Evolutionary conservation across 805 yeast species (phyloP).

Genomic region (Kazachstania viticola): DNA sequence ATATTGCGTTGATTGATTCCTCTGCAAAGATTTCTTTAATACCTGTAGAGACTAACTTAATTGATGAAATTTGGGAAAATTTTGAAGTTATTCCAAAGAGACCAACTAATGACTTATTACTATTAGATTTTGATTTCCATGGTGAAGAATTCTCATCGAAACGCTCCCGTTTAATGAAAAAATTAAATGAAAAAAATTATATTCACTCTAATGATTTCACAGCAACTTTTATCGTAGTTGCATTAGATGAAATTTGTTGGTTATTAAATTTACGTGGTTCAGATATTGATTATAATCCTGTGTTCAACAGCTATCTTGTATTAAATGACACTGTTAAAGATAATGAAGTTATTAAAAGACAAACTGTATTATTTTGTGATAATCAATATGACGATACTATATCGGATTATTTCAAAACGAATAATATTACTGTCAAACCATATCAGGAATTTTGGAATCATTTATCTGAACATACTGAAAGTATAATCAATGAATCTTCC

Average conservation of each 20-base stretch:
- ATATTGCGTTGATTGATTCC: constrained; percentile 1
- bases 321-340: constrained; percentile 32
- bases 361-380: constrained; percentile 45
- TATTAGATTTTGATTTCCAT: constrained; percentile 41
- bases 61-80: constrained; percentile 63
- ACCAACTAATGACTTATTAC: constrained; percentile 37
- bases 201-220: constrained; percentile 5
- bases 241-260: constrained; percentile 89
- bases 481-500: constrained; percentile 11
- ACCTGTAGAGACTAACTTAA: constrained; percentile 49
- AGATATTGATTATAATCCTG: constrained; percentile 80
- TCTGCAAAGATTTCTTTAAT: constrained; percentile 34
- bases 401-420: constrained; percentile 30
- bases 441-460: constrained; percentile 53
- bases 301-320: constrained; percentile 57
- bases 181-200: constrained; percentile 24
- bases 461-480: constrained; percentile 22
- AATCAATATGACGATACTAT: constrained; percentile 30
- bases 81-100: constrained; percentile 57
- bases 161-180: constrained; percentile 33
- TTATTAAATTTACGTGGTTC: constrained; percentile 71
- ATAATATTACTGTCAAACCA: constrained; percentile 36
- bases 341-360: no score
- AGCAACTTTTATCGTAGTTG: constrained; percentile 45
- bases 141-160: constrained; percentile 59